These are phyloP conservation scores for Sordariomycetes sp. DNA, from an alignment of 2,329 filamentous ascomycete species.

Conservation along the genomic window DNA sequence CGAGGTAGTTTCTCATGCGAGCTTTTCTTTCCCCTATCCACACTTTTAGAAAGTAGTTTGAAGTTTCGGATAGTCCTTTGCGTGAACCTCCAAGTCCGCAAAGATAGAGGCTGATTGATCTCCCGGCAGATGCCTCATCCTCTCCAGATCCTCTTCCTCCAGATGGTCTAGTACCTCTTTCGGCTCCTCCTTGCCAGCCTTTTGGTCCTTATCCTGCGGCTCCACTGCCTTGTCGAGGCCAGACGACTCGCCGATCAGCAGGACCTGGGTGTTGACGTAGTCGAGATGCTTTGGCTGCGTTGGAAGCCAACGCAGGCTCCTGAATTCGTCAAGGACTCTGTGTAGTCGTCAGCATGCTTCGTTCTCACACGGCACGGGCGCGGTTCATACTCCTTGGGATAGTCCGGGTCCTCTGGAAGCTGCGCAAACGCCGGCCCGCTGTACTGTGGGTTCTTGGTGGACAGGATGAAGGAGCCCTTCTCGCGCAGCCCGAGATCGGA, in stretches of 20 bases:
- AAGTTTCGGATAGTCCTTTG: conserved; percentile 56
- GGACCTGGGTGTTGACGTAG: conserved; percentile 65
- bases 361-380: not conserved
- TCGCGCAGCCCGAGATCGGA: conserved; percentile 61
- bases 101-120: conserved; percentile 38
- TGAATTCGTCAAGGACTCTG: conserved; percentile 64
- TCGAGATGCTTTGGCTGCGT: conserved; percentile 65
- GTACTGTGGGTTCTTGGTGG: conserved; percentile 69
- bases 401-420: conserved; percentile 58
- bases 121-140: conserved; percentile 44
- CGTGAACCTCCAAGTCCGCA: conserved; percentile 31
- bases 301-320: conserved; percentile 63
- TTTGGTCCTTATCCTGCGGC: conserved; percentile 42
- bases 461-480: conserved; percentile 70
- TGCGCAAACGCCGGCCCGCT: conserved; percentile 54
- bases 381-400: conserved; percentile 53
- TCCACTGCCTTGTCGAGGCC: conserved; percentile 48
- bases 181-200: conserved; percentile 53
- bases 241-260: conserved; percentile 66
- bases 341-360: conserved; percentile 3
- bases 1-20: no score
- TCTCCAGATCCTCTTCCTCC: conserved; percentile 63
- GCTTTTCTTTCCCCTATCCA: not conserved
- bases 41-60: conserved; percentile 6
- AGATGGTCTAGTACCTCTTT: conserved; percentile 66